phyloP scores from a whole-genome alignment of 768 basidiomycete genomes.

The Trametes sanguinea region DNA sequence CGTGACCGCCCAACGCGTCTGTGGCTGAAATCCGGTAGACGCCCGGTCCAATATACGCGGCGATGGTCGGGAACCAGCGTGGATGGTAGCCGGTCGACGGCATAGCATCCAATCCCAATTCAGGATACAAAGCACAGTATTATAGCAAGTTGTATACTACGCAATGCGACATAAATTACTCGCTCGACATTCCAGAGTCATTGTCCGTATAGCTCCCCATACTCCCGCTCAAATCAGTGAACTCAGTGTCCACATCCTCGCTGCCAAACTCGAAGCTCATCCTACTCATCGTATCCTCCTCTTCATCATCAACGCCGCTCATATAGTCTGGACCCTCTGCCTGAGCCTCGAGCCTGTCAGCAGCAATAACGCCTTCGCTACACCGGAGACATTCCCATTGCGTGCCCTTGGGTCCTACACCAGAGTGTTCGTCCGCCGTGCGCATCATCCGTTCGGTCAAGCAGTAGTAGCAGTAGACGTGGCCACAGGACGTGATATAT shows the following conservation, averaged over 20 bases:
- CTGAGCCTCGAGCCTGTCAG: constrained; percentile 57
- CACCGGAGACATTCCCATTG: constrained; percentile 89
- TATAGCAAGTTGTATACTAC: no score
- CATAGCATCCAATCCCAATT: no score
- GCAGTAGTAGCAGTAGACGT: constrained; percentile 94
- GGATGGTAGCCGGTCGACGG: no score
- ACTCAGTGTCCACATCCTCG: constrained; percentile 29
- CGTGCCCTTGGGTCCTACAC: constrained; percentile 42
- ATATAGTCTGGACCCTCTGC: constrained; percentile 34
- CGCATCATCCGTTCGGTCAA: constrained; percentile 81
- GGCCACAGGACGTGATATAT: constrained; percentile 81
- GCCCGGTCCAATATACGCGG: no score
- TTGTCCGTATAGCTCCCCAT: constrained; percentile 31
- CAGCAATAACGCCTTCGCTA: constrained; percentile 59
- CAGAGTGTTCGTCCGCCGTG: constrained; percentile 56
- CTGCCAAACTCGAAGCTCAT: constrained; percentile 30
- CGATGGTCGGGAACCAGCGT: no score
- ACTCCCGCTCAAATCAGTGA: constrained; percentile 33
- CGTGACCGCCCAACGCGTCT: constrained; percentile 19
- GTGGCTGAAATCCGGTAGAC: constrained; percentile 8
- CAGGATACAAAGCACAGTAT: no score
- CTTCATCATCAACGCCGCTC: constrained; percentile 27
- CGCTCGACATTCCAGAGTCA: constrained; percentile 32
- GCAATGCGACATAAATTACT: background rate
- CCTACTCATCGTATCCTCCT: constrained; percentile 11